These are phyloP conservation scores for Hygrophorus russula DNA, from an alignment of 768 basidiomycete genomes.

Conservation along the genomic window DNA sequence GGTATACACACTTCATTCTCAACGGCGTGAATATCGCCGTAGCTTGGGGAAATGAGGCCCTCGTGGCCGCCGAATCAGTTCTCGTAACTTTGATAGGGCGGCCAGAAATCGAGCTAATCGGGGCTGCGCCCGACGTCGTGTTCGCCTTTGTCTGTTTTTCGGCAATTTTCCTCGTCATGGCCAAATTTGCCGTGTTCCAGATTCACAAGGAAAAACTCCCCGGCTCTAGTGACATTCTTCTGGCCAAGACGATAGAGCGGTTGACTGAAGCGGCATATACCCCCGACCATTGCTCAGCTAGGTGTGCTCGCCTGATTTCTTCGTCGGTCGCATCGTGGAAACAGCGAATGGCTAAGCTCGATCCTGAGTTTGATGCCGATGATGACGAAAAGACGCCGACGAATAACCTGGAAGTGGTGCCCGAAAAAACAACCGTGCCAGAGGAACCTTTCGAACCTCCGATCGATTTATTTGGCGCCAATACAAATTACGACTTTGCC, in stretches of 20 bases:
- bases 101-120: conserved; percentile 21
- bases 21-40: conserved; percentile 22
- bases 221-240: conserved; percentile 25
- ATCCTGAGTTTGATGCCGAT: conserved; percentile 11
- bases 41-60: conserved; percentile 26
- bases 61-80: conserved; percentile 25
- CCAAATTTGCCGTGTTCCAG: conserved; percentile 30
- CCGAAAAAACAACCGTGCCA: not conserved
- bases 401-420: not conserved
- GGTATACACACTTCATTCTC: conserved; percentile 21
- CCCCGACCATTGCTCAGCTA: conserved; percentile 28
- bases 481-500: not conserved
- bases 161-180: conserved; percentile 29
- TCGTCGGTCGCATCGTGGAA: conserved; percentile 19
- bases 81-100: conserved; percentile 21
- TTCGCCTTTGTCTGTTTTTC: conserved; percentile 24
- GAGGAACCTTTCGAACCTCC: not conserved
- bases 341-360: conserved; percentile 11
- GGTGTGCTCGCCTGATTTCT: conserved; percentile 29
- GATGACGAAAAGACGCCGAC: conserved; percentile 9
- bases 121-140: conserved; percentile 27
- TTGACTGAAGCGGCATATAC: conserved; percentile 22
- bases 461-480: not conserved
- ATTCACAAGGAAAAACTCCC: conserved; percentile 20
- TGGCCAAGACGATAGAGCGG: conserved; percentile 23